These are phyloP conservation scores for Sicyos baderoa DNA, from an alignment of 306 rosid species.

Conservation along the genomic window DNA sequence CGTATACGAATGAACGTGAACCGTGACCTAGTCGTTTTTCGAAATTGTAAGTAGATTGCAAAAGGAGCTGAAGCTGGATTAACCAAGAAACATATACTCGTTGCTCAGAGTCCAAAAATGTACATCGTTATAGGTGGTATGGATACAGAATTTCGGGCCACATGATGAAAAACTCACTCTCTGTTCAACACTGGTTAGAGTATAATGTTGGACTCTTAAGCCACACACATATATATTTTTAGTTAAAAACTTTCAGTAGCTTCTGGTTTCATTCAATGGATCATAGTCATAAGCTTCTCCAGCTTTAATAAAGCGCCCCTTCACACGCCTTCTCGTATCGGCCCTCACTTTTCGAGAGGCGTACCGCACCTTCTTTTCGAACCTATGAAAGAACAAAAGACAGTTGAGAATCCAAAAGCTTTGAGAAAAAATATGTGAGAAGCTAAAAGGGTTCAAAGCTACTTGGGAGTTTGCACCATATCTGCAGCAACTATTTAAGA, in stretches of 20 bases:
- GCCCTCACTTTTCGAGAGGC: conserved; percentile 96
- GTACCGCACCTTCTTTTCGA: conserved; percentile 79
- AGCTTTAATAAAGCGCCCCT: conserved; percentile 92
- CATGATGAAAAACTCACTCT: conserved; percentile 35
- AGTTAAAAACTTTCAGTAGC: conserved; percentile 61
- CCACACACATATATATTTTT: neutral
- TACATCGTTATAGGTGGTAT: conserved; percentile 24
- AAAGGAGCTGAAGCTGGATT: conserved; percentile 18
- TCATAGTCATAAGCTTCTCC: conserved; percentile 87
- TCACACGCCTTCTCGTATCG: conserved; percentile 80
- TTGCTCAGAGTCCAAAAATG: neutral
- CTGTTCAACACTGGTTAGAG: conserved; percentile 36
- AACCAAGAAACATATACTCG: conserved; percentile 11
- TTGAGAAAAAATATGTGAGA: neutral
- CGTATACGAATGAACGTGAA: no score
- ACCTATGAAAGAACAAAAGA: conserved; percentile 36
- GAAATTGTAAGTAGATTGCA: no score
- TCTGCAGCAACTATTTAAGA: neutral
- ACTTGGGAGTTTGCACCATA: conserved; percentile 2
- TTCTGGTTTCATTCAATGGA: conserved; percentile 74
- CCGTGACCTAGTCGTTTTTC: no score
- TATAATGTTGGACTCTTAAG: conserved; percentile 23
- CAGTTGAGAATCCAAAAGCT: neutral
- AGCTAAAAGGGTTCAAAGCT: conserved; percentile 1
- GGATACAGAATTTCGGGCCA: conserved; percentile 24